Evolutionary conservation across 208 protist species (phyloP).

Genomic region (Leishmania braziliensis): DNA sequence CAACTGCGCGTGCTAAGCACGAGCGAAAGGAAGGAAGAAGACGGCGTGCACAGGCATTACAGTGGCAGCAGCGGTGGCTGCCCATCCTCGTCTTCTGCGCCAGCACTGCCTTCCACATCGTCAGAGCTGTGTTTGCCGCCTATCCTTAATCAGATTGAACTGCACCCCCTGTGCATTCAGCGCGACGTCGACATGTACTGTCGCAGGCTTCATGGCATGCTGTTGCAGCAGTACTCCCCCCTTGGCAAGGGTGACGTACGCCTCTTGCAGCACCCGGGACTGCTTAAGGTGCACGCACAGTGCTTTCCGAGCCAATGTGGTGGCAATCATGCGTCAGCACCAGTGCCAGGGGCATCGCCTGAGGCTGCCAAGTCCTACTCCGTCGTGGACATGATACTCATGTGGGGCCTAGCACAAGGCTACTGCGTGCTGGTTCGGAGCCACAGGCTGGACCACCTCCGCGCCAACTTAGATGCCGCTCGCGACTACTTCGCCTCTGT

Average conservation of each 20-base stretch:
- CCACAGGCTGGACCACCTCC: slow-evolving; percentile 42
- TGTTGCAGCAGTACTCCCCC: slow-evolving; percentile 87
- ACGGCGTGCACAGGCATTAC: background rate
- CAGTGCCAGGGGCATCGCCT: background rate
- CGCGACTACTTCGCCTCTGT: slow-evolving; percentile 45
- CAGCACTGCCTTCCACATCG: background rate
- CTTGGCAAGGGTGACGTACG: slow-evolving; percentile 53
- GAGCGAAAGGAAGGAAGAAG: background rate
- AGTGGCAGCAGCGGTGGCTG: background rate
- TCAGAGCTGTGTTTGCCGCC: slow-evolving; percentile 18
- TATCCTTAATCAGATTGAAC: slow-evolving; percentile 83
- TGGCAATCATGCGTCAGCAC: background rate
- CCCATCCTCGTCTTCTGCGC: background rate
- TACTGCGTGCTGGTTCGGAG: slow-evolving; percentile 74
- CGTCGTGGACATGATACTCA: slow-evolving; percentile 57
- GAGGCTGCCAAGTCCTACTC: slow-evolving; percentile 22
- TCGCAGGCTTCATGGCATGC: slow-evolving; percentile 40
- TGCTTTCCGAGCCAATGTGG: slow-evolving; percentile 30
- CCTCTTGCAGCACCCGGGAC: slow-evolving; percentile 52
- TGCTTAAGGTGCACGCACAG: slow-evolving; percentile 41
- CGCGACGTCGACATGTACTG: slow-evolving; percentile 60
- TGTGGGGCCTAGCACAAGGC: slow-evolving; percentile 78
- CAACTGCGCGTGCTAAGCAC: background rate
- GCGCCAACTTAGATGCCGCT: slow-evolving; percentile 42
- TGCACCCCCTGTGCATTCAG: slow-evolving; percentile 86